phyloP scores from a whole-genome alignment of 2,329 filamentous ascomycete genomes.

The Eutypella sp. region DNA sequence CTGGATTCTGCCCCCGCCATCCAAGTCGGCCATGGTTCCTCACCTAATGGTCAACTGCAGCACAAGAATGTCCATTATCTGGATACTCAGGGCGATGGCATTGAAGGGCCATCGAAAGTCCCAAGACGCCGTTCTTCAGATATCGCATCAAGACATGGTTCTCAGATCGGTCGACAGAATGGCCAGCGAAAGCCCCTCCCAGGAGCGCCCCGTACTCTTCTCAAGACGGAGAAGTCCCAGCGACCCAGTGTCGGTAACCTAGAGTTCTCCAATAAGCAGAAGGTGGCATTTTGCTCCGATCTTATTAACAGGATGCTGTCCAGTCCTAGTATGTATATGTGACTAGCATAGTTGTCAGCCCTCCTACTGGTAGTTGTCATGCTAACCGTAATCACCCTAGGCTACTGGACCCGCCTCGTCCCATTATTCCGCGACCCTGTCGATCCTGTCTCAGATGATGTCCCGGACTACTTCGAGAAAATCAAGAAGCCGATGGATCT shows the following conservation, averaged over 20 bases:
- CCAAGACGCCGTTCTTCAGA: constrained; percentile 39
- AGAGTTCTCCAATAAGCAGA: constrained; percentile 35
- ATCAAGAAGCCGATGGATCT: constrained; percentile 60
- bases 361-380: not conserved
- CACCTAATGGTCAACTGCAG: constrained; percentile 14
- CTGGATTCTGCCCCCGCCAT: constrained; percentile 37
- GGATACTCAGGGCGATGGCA: constrained; percentile 37
- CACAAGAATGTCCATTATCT: constrained; percentile 47
- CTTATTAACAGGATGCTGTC: constrained; percentile 56
- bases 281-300: constrained; percentile 55
- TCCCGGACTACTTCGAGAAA: constrained; percentile 58
- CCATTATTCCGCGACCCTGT: constrained; percentile 58
- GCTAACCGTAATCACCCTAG: constrained; percentile 26
- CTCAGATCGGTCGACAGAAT: constrained; percentile 11
- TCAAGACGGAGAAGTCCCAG: constrained; percentile 26
- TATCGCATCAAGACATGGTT: constrained; percentile 14
- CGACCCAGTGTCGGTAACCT: constrained; percentile 23
- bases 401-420: constrained; percentile 63
- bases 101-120: constrained; percentile 24
- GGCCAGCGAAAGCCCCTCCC: constrained; percentile 23
- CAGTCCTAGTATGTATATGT: constrained; percentile 50
- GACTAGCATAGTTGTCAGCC: no score
- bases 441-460: constrained; percentile 49
- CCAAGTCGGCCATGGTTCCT: constrained; percentile 21
- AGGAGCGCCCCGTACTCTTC: constrained; percentile 24